phyloP scores from a whole-genome alignment of 73 alveolate genomes.

The Tetrahymena thermophila region DNA sequence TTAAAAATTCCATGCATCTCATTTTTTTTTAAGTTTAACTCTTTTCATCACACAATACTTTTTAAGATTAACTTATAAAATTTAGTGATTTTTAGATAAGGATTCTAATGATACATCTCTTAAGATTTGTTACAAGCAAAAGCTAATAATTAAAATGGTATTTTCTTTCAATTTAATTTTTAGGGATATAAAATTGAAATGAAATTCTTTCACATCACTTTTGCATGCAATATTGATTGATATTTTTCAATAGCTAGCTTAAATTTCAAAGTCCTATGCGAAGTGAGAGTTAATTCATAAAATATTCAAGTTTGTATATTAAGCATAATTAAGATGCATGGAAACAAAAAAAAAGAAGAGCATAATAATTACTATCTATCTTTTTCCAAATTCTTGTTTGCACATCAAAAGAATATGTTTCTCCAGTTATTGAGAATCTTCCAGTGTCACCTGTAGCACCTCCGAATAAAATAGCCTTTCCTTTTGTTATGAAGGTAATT shows the following conservation, averaged over 20 bases:
- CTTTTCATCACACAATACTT: neutral
- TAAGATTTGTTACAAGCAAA: too few relatives aligned
- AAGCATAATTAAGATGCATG: neutral
- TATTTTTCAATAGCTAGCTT: neutral
- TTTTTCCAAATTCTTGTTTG: conserved; percentile 74
- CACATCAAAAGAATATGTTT: conserved; percentile 78
- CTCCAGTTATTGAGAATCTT: conserved; percentile 89
- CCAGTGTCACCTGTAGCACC: conserved; percentile 95
- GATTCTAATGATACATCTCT: neutral
- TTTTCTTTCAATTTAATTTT: too few relatives aligned
- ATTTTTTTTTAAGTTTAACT: neutral
- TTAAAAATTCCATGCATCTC: neutral
- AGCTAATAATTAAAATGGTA: neutral
- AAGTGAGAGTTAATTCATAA: neutral
- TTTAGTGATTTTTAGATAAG: too few relatives aligned
- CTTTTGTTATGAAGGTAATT: conserved; percentile 77
- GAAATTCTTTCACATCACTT: neutral
- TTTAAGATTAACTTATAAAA: too few relatives aligned
- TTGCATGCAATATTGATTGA: neutral
- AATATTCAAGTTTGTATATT: neutral
- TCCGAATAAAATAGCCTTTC: conserved; percentile 89
- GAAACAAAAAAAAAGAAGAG: neutral
- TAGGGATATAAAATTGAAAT: neutral
- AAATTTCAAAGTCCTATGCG: neutral
- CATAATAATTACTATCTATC: conserved; percentile 65